Base-by-base conservation (phyloP, 2,329 filamentous ascomycete genomes). In the Talaromyces sp. region DNA sequence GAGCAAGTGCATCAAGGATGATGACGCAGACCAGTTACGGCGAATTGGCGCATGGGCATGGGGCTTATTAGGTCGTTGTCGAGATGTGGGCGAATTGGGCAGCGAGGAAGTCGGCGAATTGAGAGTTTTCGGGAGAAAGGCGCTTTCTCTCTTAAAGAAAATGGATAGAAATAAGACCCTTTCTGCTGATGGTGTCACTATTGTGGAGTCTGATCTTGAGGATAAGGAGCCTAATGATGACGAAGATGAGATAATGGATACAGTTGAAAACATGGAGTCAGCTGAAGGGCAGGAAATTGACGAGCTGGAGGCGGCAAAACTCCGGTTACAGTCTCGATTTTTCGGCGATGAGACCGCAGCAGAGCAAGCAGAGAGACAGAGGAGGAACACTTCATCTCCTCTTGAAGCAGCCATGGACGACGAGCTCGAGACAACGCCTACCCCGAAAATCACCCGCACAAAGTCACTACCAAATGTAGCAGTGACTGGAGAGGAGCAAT, bases 11-110 rank as follows among this genome's bases (percentile, higher is more conserved):
- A 86, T 90, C 60, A 83, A 90, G 62, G 84, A 83, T 54, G 84
- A 83, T 59, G 85, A 84, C n/a, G 77, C 82, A 24, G 82, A 84
- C 35, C 80, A 92, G 35, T 82, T 86, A 31, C 84, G 86, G 70
- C 85, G 88, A 57, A 87, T 91, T 4, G 93, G 92, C 66, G 84
- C 87, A 16, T 98, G 94, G 94, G 81, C 91, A 3, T 97, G 93
- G 93, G 88, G 90, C 0, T 77, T 97, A 65, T 81, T 97, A 52
- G 92, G 90, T 2, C 85, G 88, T 65, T 83, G 94, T 65, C 88
- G 90, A 0, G 90, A 91, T 41, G 80, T 87, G 10, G 92, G 92
- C 1, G 88, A 91, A 75, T 80, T 97, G 74, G 86, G 87, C 67
- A 90, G 91, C 68, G 85, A 87, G 50, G 90, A 95, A 72, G 86